Conservation (phyloP, 208 protist genomes). For the Porcisia deanei region DNA sequence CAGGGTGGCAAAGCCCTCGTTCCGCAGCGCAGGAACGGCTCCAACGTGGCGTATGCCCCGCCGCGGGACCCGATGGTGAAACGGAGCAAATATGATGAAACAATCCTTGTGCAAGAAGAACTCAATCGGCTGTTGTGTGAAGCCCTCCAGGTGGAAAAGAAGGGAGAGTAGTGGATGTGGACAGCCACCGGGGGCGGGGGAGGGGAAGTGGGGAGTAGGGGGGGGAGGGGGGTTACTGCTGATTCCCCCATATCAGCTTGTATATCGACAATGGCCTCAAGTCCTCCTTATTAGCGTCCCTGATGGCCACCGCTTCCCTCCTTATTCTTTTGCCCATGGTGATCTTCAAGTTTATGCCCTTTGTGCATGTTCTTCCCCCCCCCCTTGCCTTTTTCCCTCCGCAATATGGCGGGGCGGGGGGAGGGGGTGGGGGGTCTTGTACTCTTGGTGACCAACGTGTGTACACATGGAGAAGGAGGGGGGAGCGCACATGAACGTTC, state of each 20-base stretch:
- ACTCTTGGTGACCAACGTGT: neutral
- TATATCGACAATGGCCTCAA: neutral
- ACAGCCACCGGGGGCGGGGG: neutral
- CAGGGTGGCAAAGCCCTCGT: conserved; percentile 28
- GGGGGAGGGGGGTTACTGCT: neutral
- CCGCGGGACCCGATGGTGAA: conserved; percentile 33
- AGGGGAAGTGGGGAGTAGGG: neutral
- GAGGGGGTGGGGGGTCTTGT: no score
- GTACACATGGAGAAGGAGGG: neutral
- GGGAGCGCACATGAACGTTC: neutral
- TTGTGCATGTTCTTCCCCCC: neutral
- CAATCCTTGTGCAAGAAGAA: conserved; percentile 35
- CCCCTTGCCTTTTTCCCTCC: neutral
- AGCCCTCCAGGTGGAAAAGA: conserved; percentile 13
- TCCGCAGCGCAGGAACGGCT: conserved; percentile 15
- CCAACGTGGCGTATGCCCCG: conserved; percentile 22
- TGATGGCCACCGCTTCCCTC: no score
- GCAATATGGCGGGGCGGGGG: no score
- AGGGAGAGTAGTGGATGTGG: neutral
- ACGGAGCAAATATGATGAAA: conserved; percentile 53
- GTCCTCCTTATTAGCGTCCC: no score
- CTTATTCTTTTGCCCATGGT: neutral
- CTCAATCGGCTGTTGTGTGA: conserved; percentile 29
- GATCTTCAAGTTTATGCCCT: no score
- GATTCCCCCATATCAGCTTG: neutral